Percentiles rank a stretch among this genome's conserved stretches.
phyloP scores from a whole-genome alignment of 2,329 filamentous ascomycete genomes.

The Parafenestella ontariensis region DNA sequence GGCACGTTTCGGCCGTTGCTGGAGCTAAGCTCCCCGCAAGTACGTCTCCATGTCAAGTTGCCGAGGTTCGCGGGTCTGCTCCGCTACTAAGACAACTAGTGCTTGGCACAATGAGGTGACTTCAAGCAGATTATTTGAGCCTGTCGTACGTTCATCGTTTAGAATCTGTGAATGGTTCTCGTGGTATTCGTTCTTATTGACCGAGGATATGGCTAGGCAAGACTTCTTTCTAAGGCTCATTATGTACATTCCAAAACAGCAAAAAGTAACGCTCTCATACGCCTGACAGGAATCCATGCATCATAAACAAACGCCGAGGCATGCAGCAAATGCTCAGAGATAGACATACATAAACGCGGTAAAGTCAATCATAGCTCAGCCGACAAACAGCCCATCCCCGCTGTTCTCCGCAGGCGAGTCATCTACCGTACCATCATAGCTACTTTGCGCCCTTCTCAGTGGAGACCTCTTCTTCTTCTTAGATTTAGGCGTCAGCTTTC shows the following conservation, averaged over 20 bases:
- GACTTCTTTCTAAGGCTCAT: not conserved
- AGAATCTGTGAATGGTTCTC: not conserved
- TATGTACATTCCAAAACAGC: not conserved
- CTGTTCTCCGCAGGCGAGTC: constrained; percentile 17
- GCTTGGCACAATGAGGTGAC: constrained; percentile 6
- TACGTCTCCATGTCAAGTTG: constrained; percentile 17
- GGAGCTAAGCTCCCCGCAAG: constrained; percentile 22
- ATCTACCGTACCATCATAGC: constrained; percentile 24
- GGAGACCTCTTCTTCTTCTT: constrained; percentile 36
- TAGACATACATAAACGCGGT: not conserved
- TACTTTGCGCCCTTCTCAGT: constrained; percentile 41
- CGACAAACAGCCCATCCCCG: constrained; percentile 12
- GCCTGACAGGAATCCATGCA: not conserved
- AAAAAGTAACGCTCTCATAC: not conserved
- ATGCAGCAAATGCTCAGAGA: not conserved
- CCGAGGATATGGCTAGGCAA: not conserved
- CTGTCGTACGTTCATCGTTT: constrained; percentile 12
- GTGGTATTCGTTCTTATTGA: not conserved
- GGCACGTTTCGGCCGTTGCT: constrained; percentile 14
- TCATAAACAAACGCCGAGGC: not conserved
- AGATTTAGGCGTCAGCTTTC: constrained; percentile 12
- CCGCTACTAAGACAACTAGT: constrained; percentile 3
- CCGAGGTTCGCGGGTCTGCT: constrained; percentile 31
- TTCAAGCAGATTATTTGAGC: not conserved
- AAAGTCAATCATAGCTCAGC: not conserved